These are phyloP conservation scores for Durotheca rogersii DNA, from an alignment of 495 filamentous ascomycete species.

Conservation along the genomic window DNA sequence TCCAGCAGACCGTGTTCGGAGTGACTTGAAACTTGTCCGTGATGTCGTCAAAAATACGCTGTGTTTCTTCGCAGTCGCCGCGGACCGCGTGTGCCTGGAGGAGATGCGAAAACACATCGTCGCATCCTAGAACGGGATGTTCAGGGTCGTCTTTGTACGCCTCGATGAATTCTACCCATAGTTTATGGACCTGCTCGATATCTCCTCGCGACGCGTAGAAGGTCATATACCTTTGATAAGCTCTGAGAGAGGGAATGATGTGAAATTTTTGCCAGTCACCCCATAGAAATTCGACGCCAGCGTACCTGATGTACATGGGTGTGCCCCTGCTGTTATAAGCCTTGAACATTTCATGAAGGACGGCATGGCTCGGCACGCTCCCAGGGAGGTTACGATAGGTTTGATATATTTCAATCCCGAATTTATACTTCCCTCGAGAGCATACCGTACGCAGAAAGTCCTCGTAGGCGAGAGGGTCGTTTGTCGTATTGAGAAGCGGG, in stretches of 20 bases:
- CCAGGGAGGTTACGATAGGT: slow-evolving; percentile 40
- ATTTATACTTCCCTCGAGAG: slow-evolving; percentile 12
- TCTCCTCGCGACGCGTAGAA: slow-evolving; percentile 59
- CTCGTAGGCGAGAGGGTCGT: slow-evolving; percentile 34
- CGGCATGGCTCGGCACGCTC: slow-evolving; percentile 26
- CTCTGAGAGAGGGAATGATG: slow-evolving; percentile 38
- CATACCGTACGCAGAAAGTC: slow-evolving; percentile 26
- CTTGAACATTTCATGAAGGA: slow-evolving; percentile 47
- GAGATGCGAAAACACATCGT: slow-evolving; percentile 48
- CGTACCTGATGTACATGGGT: slow-evolving; percentile 27
- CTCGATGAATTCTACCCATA: slow-evolving; percentile 56
- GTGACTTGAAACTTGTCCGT: slow-evolving; percentile 51
- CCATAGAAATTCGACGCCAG: slow-evolving; percentile 53
- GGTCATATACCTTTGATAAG: slow-evolving; percentile 51
- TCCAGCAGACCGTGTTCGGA: slow-evolving; percentile 63
- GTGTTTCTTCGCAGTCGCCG: slow-evolving; percentile 59
- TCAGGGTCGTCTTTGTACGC: slow-evolving; percentile 38
- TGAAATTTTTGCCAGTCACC: slow-evolving; percentile 54
- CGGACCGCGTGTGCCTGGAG: slow-evolving; percentile 66
- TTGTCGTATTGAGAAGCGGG: slow-evolving; percentile 33
- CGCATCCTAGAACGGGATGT: slow-evolving; percentile 17
- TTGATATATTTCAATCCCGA: slow-evolving; percentile 36
- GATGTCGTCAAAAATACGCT: slow-evolving; percentile 60
- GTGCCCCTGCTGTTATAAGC: slow-evolving; percentile 38
- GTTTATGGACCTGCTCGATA: slow-evolving; percentile 47